phyloP scores from a whole-genome alignment of 2,329 filamentous ascomycete genomes.

The Celoporthe dispersa region DNA sequence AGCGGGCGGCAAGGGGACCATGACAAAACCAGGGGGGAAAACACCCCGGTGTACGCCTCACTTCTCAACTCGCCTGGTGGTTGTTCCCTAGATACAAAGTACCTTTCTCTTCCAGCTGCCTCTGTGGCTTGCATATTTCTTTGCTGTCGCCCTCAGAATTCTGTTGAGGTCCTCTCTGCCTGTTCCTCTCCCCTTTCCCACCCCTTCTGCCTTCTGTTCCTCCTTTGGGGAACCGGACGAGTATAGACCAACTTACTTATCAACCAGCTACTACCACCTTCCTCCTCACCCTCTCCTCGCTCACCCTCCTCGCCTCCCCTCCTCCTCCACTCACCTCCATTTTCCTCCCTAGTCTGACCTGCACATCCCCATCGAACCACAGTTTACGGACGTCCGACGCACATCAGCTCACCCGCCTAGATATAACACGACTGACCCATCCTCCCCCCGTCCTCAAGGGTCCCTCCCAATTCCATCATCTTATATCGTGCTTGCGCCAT shows the following conservation, averaged over 20 bases:
- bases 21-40: not conserved
- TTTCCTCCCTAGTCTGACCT: not conserved
- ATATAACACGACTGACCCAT: constrained; percentile 7
- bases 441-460: not conserved
- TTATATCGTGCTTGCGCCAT: constrained; percentile 6
- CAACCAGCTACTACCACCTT: constrained; percentile 15
- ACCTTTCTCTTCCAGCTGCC: not conserved
- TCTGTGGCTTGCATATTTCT: not conserved
- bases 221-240: not conserved
- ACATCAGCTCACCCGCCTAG: constrained; percentile 11
- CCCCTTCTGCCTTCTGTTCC: constrained; percentile 6
- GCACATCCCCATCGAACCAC: constrained; percentile 17
- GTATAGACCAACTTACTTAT: not conserved
- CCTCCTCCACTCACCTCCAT: constrained; percentile 16
- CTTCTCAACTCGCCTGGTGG: not conserved
- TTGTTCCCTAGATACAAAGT: not conserved
- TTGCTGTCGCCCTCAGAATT: constrained; percentile 10
- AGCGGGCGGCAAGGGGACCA: not conserved
- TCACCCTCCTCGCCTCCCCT: not conserved
- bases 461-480: constrained; percentile 13
- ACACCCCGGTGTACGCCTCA: not conserved
- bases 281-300: not conserved
- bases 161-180: not conserved
- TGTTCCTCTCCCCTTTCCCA: not conserved
- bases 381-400: constrained; percentile 5